phyloP scores from a whole-genome alignment of 2,329 filamentous ascomycete species.

The Aspergillus pseudoviridinutans region DNA sequence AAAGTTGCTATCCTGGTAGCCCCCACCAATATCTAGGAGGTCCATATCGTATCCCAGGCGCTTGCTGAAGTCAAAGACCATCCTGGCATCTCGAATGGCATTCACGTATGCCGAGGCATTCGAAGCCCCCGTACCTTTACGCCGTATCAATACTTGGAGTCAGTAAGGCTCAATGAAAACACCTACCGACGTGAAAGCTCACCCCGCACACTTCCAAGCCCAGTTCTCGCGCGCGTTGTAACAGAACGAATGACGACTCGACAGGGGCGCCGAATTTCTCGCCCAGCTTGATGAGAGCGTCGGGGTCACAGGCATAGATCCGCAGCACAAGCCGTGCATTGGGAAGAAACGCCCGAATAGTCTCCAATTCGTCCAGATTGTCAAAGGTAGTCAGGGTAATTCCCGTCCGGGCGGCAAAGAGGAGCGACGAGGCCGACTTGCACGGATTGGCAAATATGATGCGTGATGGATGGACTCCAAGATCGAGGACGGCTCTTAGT shows the following conservation, averaged over 20 bases:
- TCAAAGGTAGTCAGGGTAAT: constrained; percentile 23
- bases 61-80: constrained; percentile 14
- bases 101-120: constrained; percentile 13
- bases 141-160: neutral
- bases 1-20: constrained; percentile 21
- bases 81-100: constrained; percentile 16
- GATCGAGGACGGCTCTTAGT: constrained; percentile 17
- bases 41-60: constrained; percentile 13
- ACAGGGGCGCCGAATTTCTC: constrained; percentile 4
- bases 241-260: neutral
- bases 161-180: neutral
- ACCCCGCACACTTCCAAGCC: constrained; percentile 21
- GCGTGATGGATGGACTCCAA: constrained; percentile 21
- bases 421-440: constrained; percentile 18
- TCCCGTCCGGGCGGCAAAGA: constrained; percentile 15
- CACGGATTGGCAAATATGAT: constrained; percentile 28
- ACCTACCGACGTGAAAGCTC: constrained; percentile 28
- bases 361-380: constrained; percentile 25
- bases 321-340: constrained; percentile 20
- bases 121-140: constrained; percentile 16
- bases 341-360: constrained; percentile 18
- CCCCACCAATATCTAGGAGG: constrained; percentile 24
- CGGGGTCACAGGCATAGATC: constrained; percentile 4
- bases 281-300: constrained; percentile 4
- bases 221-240: constrained; percentile 20